A percentile compares a stretch with the other conserved stretches of the same genome.
These are phyloP conservation scores for Paramecium primaurelia DNA, from an alignment of 73 alveolate genomes.

Conservation along the genomic window DNA sequence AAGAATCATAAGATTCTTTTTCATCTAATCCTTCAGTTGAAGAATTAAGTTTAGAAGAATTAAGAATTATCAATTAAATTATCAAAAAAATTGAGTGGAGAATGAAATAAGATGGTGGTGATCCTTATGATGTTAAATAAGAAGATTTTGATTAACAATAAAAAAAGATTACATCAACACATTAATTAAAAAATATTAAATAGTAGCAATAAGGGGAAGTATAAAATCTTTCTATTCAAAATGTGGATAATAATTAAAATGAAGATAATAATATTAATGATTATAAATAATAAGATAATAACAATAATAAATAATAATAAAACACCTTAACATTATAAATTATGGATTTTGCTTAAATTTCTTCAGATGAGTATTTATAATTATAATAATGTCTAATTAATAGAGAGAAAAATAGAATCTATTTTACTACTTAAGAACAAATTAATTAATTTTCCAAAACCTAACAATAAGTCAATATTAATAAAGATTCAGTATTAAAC, in stretches of 20 bases:
- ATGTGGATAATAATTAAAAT: background rate
- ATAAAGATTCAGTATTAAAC: background rate
- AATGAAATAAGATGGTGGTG: background rate
- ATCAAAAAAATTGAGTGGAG: conserved; percentile 38
- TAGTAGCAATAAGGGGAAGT: background rate
- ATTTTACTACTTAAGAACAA: background rate
- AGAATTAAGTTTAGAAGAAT: background rate
- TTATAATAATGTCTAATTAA: background rate
- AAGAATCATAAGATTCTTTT: background rate
- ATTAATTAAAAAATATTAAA: background rate
- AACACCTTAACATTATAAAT: background rate
- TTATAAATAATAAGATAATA: background rate
- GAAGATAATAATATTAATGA: background rate
- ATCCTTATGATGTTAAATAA: background rate
- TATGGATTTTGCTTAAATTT: background rate
- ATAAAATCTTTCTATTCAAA: background rate
- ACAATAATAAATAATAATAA: background rate
- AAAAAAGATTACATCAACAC: background rate
- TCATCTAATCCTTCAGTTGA: conserved; percentile 13
- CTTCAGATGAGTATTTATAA: background rate
- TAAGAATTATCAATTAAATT: background rate
- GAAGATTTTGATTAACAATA: background rate
- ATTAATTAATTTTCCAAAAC: background rate
- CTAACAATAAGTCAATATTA: background rate
- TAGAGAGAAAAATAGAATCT: background rate